Percentiles rank a stretch among this genome's conserved stretches.
These are phyloP conservation scores for Lasiodiplodia gonubiensis DNA, from an alignment of 2,329 filamentous ascomycete genomes.

Conservation along the genomic window DNA sequence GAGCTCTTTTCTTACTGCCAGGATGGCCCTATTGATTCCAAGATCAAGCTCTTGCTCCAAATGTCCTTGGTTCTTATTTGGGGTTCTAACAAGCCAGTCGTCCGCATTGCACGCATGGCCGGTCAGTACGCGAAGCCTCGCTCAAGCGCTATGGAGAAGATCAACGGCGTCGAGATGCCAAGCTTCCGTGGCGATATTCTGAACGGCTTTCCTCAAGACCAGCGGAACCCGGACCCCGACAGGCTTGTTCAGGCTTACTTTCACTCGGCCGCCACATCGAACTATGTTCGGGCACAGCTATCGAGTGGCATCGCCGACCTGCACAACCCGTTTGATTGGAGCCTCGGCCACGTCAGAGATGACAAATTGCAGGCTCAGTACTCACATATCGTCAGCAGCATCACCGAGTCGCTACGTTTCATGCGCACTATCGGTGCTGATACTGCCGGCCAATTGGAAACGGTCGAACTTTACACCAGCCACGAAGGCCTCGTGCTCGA, in stretches of 20 bases:
- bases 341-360: slow-evolving; percentile 87
- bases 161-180: slow-evolving; percentile 80
- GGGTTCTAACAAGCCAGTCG: slow-evolving; percentile 80
- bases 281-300: slow-evolving; percentile 85
- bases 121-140: slow-evolving; percentile 97
- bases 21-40: slow-evolving; percentile 86
- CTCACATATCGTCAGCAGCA: slow-evolving; percentile 79
- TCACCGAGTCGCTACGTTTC: slow-evolving; percentile 91
- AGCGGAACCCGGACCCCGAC: slow-evolving; percentile 79
- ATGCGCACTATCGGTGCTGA: slow-evolving; percentile 93
- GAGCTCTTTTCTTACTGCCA: slow-evolving; percentile 98
- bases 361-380: slow-evolving; percentile 85
- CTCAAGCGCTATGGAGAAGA: slow-evolving; percentile 82
- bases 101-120: slow-evolving; percentile 93
- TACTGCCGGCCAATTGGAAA: slow-evolving; percentile 81
- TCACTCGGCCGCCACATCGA: slow-evolving; percentile 91
- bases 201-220: slow-evolving; percentile 81
- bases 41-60: slow-evolving; percentile 94
- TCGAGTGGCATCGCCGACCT: slow-evolving; percentile 90
- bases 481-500: slow-evolving; percentile 94
- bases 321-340: slow-evolving; percentile 93
- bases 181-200: slow-evolving; percentile 96
- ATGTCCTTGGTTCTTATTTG: slow-evolving; percentile 97
- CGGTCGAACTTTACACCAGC: slow-evolving; percentile 92
- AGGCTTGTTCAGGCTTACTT: slow-evolving; percentile 92